Conservation (phyloP, 1,284 basidiomycete genomes). For the Ustilago hordei region DNA sequence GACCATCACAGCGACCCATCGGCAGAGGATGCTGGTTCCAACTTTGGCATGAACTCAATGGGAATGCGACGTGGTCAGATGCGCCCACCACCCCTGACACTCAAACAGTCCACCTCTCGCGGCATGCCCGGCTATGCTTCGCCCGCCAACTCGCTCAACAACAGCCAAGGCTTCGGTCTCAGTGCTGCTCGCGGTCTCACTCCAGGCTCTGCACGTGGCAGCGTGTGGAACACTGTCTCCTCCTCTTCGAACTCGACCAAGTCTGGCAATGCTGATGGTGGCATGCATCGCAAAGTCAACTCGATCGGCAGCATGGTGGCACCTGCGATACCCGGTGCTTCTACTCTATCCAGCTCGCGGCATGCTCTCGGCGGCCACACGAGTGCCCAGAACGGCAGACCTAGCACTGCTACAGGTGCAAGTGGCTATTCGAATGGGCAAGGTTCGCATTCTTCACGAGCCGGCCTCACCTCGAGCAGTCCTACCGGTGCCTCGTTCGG, state of each 20-base stretch:
- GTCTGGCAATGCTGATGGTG: constrained; percentile 27
- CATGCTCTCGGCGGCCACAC: constrained; percentile 18
- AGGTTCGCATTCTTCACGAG: constrained; percentile 11
- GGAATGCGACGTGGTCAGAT: constrained; percentile 46
- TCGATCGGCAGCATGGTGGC: constrained; percentile 45
- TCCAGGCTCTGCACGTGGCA: constrained; percentile 38
- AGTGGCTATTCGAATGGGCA: constrained; percentile 26
- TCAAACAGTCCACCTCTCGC: constrained; percentile 45
- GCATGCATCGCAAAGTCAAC: constrained; percentile 54
- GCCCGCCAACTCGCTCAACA: constrained; percentile 41
- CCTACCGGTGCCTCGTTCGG: constrained; percentile 42
- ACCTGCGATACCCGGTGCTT: constrained; percentile 22
- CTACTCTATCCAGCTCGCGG: constrained; percentile 15
- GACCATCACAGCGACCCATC: constrained; percentile 29
- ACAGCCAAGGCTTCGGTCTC: constrained; percentile 55
- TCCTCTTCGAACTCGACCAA: constrained; percentile 29
- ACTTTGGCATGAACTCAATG: constrained; percentile 38
- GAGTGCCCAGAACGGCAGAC: constrained; percentile 26
- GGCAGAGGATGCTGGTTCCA: constrained; percentile 6
- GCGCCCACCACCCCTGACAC: constrained; percentile 46
- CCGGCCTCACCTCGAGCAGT: constrained; percentile 26
- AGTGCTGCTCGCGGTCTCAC: constrained; percentile 55
- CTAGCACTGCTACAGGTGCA: constrained; percentile 59
- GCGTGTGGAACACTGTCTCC: constrained; percentile 24
- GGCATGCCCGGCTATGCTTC: constrained; percentile 50